Percentiles rank a stretch among this genome's conserved stretches.
phyloP scores from a whole-genome alignment of 805 yeast species.

The Yarrowia osloensis region DNA sequence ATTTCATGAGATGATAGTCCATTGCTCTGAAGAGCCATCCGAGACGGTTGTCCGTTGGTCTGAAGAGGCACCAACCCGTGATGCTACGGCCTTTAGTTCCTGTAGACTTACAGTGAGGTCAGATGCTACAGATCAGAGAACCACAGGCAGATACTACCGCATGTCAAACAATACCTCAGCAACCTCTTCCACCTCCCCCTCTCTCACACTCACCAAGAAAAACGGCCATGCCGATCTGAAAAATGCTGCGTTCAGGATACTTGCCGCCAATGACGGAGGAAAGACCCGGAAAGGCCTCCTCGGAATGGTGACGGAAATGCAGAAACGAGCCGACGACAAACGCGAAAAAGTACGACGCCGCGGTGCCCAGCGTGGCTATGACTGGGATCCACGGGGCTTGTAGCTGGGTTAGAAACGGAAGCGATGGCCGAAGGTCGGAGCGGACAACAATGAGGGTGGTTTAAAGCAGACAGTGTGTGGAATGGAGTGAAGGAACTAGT shows the following conservation, averaged over 20 bases:
- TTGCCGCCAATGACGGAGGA: conserved; percentile 20
- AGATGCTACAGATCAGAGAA: too few species aligned
- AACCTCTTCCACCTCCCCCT: too few species aligned
- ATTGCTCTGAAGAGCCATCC: too few species aligned
- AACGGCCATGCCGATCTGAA: conserved; percentile 22
- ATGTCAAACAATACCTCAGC: too few species aligned
- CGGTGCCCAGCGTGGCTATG: conserved; percentile 1
- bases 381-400: conserved; percentile 18
- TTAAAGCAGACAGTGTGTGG: not conserved
- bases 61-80: too few species aligned
- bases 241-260: conserved; percentile 16
- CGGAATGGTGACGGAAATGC: conserved; percentile 23
- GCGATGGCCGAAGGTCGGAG: not conserved
- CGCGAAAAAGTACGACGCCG: not conserved
- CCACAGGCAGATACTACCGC: too few species aligned
- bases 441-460: not conserved
- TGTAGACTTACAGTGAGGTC: too few species aligned
- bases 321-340: conserved; percentile 12
- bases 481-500: not conserved
- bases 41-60: too few species aligned
- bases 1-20: too few species aligned
- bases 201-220: conserved; percentile 20
- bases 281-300: conserved; percentile 24
- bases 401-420: conserved; percentile 8
- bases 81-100: too few species aligned